Evolutionary conservation across 305 asterid species (phyloP).

Genomic region (Solanum hybrid): DNA sequence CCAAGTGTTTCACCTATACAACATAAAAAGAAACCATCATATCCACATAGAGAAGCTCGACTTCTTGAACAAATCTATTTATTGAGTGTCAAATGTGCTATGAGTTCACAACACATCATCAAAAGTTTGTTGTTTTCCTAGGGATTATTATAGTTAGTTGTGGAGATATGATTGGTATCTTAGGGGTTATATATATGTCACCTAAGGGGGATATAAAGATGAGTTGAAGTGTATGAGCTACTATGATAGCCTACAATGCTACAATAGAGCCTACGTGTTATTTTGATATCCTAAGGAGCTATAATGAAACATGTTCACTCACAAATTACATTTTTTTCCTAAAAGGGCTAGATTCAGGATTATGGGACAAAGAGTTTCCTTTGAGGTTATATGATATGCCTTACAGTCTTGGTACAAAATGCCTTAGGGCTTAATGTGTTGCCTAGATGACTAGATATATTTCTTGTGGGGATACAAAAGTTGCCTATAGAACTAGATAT

Average conservation of each 20-base stretch:
- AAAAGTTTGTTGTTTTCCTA: too few relatives aligned
- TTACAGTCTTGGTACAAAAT: background rate
- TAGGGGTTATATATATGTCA: too few relatives aligned
- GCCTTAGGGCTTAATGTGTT: background rate
- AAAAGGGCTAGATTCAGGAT: background rate
- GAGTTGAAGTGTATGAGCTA: background rate
- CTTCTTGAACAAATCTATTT: too few relatives aligned
- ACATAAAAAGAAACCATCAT: too few relatives aligned
- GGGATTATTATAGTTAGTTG: too few relatives aligned
- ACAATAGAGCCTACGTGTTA: background rate
- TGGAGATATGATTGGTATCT: background rate
- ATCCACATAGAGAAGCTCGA: too few relatives aligned
- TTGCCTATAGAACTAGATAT: too few relatives aligned
- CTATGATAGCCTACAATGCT: background rate
- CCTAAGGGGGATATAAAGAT: too few relatives aligned
- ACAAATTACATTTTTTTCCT: background rate
- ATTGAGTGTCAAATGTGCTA: too few relatives aligned
- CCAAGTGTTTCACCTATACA: too few relatives aligned
- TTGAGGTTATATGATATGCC: background rate
- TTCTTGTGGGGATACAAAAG: background rate
- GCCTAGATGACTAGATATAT: background rate
- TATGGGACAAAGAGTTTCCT: background rate
- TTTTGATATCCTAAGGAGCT: background rate
- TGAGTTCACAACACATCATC: too few relatives aligned
- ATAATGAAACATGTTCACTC: background rate